A percentile compares a stretch with the other conserved stretches of the same genome.
Evolutionary conservation across 441 rosid species (phyloP).

Genomic region (Populus hybrid): DNA sequence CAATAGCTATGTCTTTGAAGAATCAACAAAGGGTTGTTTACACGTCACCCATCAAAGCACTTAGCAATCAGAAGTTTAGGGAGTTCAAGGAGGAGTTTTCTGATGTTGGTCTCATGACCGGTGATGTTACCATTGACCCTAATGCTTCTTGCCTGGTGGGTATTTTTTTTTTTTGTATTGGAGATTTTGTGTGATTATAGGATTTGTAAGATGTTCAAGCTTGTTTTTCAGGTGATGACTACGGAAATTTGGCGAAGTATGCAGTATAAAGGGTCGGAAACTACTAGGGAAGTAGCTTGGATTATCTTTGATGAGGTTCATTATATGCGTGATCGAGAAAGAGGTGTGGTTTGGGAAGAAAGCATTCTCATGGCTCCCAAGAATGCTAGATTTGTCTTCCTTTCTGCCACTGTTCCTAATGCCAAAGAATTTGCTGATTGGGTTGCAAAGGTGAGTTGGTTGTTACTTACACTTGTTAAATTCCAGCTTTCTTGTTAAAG

Average conservation of each 20-base stretch:
- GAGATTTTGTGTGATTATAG: constrained; percentile 10
- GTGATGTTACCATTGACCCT: constrained; percentile 95
- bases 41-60: constrained; percentile 96
- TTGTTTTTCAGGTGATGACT: constrained; percentile 82
- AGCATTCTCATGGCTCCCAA: constrained; percentile 99
- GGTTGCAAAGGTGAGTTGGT: constrained; percentile 83
- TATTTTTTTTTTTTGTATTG: background rate
- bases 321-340: constrained; percentile 97
- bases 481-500: background rate
- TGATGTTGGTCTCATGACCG: constrained; percentile 98
- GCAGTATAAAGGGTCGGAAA: constrained; percentile 95
- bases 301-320: constrained; percentile 96
- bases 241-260: constrained; percentile 99
- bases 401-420: constrained; percentile 97
- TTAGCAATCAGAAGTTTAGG: constrained; percentile 92
- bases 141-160: constrained; percentile 91
- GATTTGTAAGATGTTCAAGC: constrained; percentile 14
- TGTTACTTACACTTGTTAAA: constrained; percentile 1
- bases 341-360: constrained; percentile 99
- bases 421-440: constrained; percentile 99
- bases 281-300: constrained; percentile 98
- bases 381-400: constrained; percentile 88
- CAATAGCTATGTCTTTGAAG: constrained; percentile 89
- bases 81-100: constrained; percentile 98
- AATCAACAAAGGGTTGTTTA: constrained; percentile 90